Base-by-base conservation (phyloP, 768 basidiomycete genomes). In the Naganishia randhawae region DNA sequence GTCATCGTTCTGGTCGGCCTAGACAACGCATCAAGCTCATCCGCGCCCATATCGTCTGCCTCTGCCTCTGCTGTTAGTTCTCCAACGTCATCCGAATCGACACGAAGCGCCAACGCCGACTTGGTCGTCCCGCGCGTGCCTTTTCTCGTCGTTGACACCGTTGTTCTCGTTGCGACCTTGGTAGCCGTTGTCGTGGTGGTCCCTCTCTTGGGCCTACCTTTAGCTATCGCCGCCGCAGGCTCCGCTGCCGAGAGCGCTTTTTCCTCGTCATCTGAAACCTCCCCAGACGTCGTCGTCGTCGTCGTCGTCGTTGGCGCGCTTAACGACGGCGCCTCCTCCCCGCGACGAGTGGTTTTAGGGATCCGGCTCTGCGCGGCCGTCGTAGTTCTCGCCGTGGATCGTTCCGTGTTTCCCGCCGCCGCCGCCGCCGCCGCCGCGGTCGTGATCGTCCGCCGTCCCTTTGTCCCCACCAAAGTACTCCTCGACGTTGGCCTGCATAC, bases 401-500 rank as follows among this genome's bases (percentile, higher is more conserved):
- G 41, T 33, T 39, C 25, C 13, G 45, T 35, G 25, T 39, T 16
- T 14, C 27, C 16, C 2, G 22, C 8, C 16, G 57, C 25, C 1
- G 57, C 14, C 29, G 22, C 5, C 1, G 19, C 3, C 0, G 22
- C 6, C 2, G 10, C 4, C 9, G 55, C 11, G 19, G 35, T 39
- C 17, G 39, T 16, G 8, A 22, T 61, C 10, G 57, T 42, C 13
- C 57, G 35, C 17, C 57, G 37, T 27, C 33, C 57, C 14, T 41
- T 39, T n/a, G 57, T 41, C 1, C 37, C 11, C 3, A 22, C 33
- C 10, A 33, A 37, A 33, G 25, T 35, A 61, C 16, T 50, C n/a
- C 57, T 45, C n/a, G 67, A 61, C 0, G 57, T 48, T 22, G 54
- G 55, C 35, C 61, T 68, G 29, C 16, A 8, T n/a, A n/a, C n/a